phyloP scores from a whole-genome alignment of 1,139 yeast species.

The Lodderomyces orthopsilosis region DNA sequence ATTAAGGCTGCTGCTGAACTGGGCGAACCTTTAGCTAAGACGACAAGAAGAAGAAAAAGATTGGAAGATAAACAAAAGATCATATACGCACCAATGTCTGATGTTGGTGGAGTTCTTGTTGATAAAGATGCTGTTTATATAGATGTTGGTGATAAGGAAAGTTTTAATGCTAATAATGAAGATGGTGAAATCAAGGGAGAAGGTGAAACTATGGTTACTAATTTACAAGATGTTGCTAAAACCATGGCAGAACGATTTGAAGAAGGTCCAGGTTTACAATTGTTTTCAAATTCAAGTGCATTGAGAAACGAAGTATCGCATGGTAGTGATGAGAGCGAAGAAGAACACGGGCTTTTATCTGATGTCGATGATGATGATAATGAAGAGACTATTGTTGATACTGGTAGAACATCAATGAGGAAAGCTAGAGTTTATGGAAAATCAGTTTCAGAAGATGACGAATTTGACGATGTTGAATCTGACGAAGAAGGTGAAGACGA shows the following conservation, averaged over 20 bases:
- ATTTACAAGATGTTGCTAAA: conserved; percentile 67
- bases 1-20: conserved; percentile 60
- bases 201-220: conserved; percentile 76
- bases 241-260: conserved; percentile 61
- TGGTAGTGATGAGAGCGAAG: conserved; percentile 29
- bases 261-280: conserved; percentile 69
- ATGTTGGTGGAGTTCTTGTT: conserved; percentile 94
- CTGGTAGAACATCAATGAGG: conserved; percentile 63
- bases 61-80: conserved; percentile 91
- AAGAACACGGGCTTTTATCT: conserved; percentile 12
- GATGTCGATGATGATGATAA: conserved; percentile 3
- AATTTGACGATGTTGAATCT: conserved; percentile 37
- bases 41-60: conserved; percentile 77
- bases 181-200: conserved; percentile 61
- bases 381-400: conserved; percentile 23
- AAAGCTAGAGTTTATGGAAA: conserved; percentile 58
- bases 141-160: conserved; percentile 68
- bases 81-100: conserved; percentile 98
- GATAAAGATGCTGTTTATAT: conserved; percentile 97
- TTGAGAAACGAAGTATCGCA: conserved; percentile 41
- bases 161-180: conserved; percentile 54
- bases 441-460: conserved; percentile 49
- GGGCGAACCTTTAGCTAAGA: conserved; percentile 54
- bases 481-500: conserved; percentile 35
- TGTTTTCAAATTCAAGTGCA: conserved; percentile 61